Conservation (phyloP, 106 monocot genomes). For the Dendrobium officinale region DNA sequence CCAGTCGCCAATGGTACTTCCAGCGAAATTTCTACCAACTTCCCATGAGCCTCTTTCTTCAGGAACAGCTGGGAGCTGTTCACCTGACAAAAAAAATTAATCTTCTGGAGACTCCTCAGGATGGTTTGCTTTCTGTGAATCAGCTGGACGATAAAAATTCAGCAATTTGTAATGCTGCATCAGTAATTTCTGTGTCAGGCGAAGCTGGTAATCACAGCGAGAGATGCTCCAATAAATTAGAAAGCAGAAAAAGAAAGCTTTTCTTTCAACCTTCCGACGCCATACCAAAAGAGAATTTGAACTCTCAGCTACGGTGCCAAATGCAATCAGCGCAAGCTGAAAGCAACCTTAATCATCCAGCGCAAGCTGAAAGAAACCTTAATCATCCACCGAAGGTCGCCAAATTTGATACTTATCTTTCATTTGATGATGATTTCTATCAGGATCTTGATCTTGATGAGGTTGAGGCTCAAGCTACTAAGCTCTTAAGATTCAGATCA, state of each 20-base stretch:
- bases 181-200: conserved; percentile 6
- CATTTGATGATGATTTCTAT: conserved; percentile 76
- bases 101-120: conserved; percentile 26
- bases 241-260: conserved; percentile 76
- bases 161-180: conserved; percentile 9
- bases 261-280: conserved; percentile 34
- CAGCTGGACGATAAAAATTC: conserved; percentile 20
- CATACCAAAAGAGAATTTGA: conserved; percentile 1
- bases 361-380: neutral
- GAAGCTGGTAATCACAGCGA: conserved; percentile 12
- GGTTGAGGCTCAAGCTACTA: conserved; percentile 78
- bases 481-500: conserved; percentile 39
- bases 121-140: conserved; percentile 4
- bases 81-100: conserved; percentile 21
- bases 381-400: neutral
- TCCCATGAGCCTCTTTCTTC: conserved; percentile 35
- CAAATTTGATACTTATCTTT: conserved; percentile 4
- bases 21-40: conserved; percentile 13
- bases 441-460: conserved; percentile 78
- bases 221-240: conserved; percentile 29
- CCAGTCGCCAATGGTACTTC: conserved; percentile 51
- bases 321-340: neutral
- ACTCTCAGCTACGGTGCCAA: no score
- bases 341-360: neutral
- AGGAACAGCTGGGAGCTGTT: conserved; percentile 28